A percentile compares a stretch with the other conserved stretches of the same genome.
Conservation (phyloP, 441 rosid genomes). For the Omphalea diandra region DNA sequence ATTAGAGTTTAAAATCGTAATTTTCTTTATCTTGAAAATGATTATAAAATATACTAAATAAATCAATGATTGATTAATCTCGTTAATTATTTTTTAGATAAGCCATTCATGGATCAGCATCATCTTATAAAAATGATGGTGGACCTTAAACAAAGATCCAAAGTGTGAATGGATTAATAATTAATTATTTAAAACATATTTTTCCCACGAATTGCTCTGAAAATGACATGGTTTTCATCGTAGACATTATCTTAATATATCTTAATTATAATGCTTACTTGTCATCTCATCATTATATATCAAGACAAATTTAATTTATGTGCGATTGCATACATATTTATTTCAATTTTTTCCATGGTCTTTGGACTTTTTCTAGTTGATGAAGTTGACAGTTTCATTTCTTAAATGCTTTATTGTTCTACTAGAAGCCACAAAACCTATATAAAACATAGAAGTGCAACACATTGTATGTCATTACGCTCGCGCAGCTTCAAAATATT, state of each 20-base stretch:
- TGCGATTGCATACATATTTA: not conserved
- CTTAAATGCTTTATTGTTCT: not conserved
- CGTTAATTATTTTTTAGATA: not conserved
- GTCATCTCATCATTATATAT: not conserved
- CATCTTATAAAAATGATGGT: no score
- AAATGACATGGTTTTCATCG: conserved; percentile 9
- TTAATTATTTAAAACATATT: not conserved
- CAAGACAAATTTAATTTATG: not conserved
- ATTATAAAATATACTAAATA: no score
- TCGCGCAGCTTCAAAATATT: no score
- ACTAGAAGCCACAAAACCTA: not conserved
- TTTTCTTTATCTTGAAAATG: no score
- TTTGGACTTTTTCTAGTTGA: no score
- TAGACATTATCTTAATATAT: no score
- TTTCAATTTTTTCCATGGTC: not conserved
- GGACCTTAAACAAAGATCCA: no score
- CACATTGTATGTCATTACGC: not conserved
- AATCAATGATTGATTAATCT: no score
- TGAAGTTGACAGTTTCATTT: conserved; percentile 10
- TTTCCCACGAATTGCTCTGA: not conserved
- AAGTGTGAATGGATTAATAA: not conserved
- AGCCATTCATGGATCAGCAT: not conserved
- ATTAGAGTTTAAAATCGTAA: no score
- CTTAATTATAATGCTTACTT: no score
- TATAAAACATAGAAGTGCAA: not conserved